Evolutionary conservation across 495 filamentous ascomycete genomes (phyloP).

Genomic region (Tirmania nivea): DNA sequence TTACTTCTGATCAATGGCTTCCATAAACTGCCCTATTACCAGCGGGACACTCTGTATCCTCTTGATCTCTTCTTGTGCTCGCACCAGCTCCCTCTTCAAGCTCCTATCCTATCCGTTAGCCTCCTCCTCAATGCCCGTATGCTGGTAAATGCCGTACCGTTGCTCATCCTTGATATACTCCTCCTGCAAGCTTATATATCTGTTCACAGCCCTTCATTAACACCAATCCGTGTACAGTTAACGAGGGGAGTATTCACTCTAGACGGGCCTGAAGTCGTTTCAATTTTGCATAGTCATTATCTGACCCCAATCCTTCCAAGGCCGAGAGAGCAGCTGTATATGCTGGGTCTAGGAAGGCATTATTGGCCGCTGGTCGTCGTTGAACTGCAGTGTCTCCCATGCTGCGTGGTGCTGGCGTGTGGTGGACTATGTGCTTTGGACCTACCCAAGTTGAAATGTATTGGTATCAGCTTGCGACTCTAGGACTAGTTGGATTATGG

Average conservation of each 20-base stretch:
- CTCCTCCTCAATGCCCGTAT: background rate
- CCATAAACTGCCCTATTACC: slow-evolving; percentile 99
- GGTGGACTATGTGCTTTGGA: background rate
- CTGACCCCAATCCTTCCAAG: slow-evolving; percentile 61
- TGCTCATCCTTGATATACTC: slow-evolving; percentile 99
- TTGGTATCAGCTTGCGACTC: no score
- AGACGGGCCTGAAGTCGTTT: slow-evolving; percentile 92
- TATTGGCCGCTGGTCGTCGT: slow-evolving; percentile 10
- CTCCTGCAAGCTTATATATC: slow-evolving; percentile 93
- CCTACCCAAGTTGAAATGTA: no score
- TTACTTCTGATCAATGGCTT: slow-evolving; percentile 98
- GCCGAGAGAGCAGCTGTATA: slow-evolving; percentile 60
- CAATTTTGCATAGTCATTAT: slow-evolving; percentile 78
- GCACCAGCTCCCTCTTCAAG: slow-evolving; percentile 87
- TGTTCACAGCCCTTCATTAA: slow-evolving; percentile 17
- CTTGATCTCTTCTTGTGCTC: slow-evolving; percentile 98
- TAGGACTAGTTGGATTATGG: no score
- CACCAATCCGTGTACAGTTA: background rate
- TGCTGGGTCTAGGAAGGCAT: slow-evolving; percentile 15
- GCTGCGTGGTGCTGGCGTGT: background rate
- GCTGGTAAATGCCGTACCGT: slow-evolving; percentile 31
- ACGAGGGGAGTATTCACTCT: slow-evolving; percentile 35
- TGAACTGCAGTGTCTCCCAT: slow-evolving; percentile 19
- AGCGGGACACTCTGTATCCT: slow-evolving; percentile 93
- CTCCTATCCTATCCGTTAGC: slow-evolving; percentile 33